Conservation (phyloP, 176 grass and related monocot genomes). For the Puya raimondii region DNA sequence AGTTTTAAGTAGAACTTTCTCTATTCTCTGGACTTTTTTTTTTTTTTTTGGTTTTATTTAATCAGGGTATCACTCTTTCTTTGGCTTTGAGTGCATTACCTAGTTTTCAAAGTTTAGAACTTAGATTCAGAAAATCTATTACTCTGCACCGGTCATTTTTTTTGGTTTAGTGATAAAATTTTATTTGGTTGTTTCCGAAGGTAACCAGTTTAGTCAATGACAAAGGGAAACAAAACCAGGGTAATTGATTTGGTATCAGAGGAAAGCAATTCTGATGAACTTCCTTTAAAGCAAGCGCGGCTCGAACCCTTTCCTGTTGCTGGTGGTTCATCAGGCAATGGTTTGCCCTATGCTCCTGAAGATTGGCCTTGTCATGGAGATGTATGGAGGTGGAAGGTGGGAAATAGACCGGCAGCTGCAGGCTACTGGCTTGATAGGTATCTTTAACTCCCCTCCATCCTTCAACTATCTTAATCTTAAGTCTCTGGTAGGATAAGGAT, state of each 20-base stretch:
- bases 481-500: neutral
- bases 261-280: constrained; percentile 16
- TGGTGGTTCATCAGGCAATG: constrained; percentile 40
- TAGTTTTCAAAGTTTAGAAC: too few relatives aligned
- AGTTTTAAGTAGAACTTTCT: too few relatives aligned
- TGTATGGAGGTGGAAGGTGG: constrained; percentile 66
- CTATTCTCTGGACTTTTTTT: too few relatives aligned
- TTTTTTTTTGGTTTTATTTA: too few relatives aligned
- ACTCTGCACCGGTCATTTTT: neutral
- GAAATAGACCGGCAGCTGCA: constrained; percentile 20
- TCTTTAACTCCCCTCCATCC: neutral
- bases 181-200: constrained; percentile 18
- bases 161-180: constrained; percentile 7
- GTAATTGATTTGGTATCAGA: constrained; percentile 41
- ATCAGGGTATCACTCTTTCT: too few relatives aligned
- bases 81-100: too few relatives aligned
- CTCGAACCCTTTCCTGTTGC: constrained; percentile 42
- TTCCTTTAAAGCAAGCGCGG: constrained; percentile 16
- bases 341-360: constrained; percentile 66
- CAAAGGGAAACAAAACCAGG: constrained; percentile 12
- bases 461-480: neutral
- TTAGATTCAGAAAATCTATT: too few relatives aligned
- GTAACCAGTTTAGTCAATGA: constrained; percentile 6
- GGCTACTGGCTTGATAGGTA: constrained; percentile 71
- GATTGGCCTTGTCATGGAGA: constrained; percentile 64